Base-by-base conservation (phyloP, 2,329 filamentous ascomycete species). In the Xylaria sp. region DNA sequence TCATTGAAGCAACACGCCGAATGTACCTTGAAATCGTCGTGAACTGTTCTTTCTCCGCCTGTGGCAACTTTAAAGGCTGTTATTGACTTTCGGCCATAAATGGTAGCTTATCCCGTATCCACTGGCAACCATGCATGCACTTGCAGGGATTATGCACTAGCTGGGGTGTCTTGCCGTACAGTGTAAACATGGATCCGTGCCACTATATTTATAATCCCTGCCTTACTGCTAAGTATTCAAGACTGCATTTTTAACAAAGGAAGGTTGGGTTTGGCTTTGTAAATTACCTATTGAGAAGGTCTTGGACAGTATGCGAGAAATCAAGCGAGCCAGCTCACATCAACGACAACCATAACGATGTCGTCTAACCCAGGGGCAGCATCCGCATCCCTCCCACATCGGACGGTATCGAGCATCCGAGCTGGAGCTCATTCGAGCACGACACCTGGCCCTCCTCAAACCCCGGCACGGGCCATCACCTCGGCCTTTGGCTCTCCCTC, bases 401-500 rank as follows among this genome's bases (percentile, higher is more conserved):
- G 88, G 68, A 85, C 84, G 71, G 84, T 90, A 59, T 83, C 88
- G 63, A 89, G 81, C 79, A 89, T 90, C 73, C 84, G 87, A 69
- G 78, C 81, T 66, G 82, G 80, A 66, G 75, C 78, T 58, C 80
- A 79, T 58, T 77, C 82, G 12, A 51, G 64, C 9, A 12, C 49
- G 33, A 10, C 65, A 25, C 25, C 66, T 33, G 79, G 83, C 49
- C 85, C 83, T 67, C 90, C 91, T 58, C 88, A 89, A 73, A 93
- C 91, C 9, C 90, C 87, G 33, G 71, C 79, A 46, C 83, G 81
- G 71, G 71, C 89, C 65, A 78, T 86, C 72, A 83, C 83, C 76
- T 82, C 88, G 58, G 80, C 84, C 39, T 88, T 90, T 77, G 85
- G 89, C 73, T 87, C 88, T 55, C 84, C 89, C 72, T 87, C 89